phyloP scores from a whole-genome alignment of 768 basidiomycete genomes.

The Hirschioporus abietinus region DNA sequence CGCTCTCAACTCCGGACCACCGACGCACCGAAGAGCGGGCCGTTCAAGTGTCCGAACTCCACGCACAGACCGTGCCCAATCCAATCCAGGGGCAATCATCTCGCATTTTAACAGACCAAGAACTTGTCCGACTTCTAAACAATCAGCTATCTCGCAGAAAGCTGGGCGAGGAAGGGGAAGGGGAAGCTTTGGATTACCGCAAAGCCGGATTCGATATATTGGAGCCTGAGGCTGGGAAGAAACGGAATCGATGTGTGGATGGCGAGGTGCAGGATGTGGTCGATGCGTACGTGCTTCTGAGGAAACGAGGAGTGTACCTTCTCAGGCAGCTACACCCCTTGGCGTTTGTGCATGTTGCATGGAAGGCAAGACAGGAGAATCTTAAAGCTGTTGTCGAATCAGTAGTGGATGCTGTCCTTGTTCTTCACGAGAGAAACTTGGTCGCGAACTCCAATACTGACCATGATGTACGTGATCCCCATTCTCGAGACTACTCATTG shows the following conservation, averaged over 20 bases:
- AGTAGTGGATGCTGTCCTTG: not conserved
- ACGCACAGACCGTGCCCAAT: not conserved
- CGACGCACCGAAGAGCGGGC: not conserved
- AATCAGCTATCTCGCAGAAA: not conserved
- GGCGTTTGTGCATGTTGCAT: not conserved
- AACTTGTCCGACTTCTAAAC: not conserved
- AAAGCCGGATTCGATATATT: not conserved
- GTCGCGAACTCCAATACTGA: not conserved
- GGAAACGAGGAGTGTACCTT: not conserved
- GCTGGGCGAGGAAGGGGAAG: not conserved
- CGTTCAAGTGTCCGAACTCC: not conserved
- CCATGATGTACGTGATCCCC: not conserved
- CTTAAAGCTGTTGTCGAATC: not conserved
- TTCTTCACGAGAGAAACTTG: not conserved
- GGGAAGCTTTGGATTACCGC: not conserved
- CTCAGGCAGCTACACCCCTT: not conserved
- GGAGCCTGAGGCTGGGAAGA: not conserved
- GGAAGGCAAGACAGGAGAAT: not conserved
- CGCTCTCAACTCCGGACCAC: not conserved
- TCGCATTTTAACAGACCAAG: not conserved
- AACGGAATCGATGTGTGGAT: not conserved
- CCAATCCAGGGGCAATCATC: not conserved
- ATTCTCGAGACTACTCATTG: not conserved
- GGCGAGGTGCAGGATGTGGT: not conserved
- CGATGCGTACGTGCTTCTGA: not conserved